Evolutionary conservation across 202 grass and related monocot genomes (phyloP), one percentile per base, ranked within the genome.

Genomic region (Setaria italica): DNA sequence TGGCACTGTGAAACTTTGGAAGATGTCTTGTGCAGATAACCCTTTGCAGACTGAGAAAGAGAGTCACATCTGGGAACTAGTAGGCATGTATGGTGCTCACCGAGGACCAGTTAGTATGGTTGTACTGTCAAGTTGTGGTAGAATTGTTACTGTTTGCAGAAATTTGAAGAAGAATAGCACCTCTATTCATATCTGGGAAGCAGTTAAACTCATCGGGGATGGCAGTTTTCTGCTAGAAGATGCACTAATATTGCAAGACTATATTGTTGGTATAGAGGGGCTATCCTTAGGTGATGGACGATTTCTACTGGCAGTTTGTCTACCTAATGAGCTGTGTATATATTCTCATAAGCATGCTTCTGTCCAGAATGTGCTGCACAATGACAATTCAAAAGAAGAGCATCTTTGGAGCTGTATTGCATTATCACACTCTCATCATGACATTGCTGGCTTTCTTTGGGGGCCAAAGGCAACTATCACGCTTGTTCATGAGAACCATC

Each of bases 1-100:
- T 81, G 93, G 95, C 42, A 94, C 67, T 76, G 71, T 94, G 35
- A 94, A 95, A 86, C 85, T 98, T 76, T 98, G 95, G 95, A 95
- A 92, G 78, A 71, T 86, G 81, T 76, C 76, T 70, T 80, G 66
- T 86, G 73, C 54, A 57, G 88, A 90, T 73, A 86, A 54, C 57
- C 55, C 73, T 49, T 83, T 75, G 82, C 86, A 91, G 67, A 70
- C 82, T 74, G 80, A 86, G 35, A 88, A 49, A 85, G 82, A 87
- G 70, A 82, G 53, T 81, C 77, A 80, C 57, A 85, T 11, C 49
- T 98, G 95, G 95, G 86, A 91, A 62, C 89, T 94, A 81, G 86
- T 92, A 14, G 95, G 95, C 86, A 92, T 58, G 66, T 92, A 94
- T 79, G 59, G 89, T 86, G 89, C 90, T 74, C 84, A 94, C 88